Evolutionary conservation across 495 filamentous ascomycete species (phyloP).

Genomic region (Bacidia rubella): DNA sequence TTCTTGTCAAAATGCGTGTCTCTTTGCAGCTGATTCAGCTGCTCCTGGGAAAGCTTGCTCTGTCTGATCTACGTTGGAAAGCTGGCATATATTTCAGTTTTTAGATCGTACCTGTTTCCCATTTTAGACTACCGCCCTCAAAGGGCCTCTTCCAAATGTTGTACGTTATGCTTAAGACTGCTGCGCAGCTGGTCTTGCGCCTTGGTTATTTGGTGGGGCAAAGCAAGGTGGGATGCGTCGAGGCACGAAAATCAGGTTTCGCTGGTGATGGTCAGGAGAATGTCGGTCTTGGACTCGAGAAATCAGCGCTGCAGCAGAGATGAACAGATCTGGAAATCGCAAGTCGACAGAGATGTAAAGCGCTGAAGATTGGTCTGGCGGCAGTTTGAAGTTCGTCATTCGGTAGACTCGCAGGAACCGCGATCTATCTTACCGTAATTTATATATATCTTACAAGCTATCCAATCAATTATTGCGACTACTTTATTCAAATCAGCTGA

Average conservation of each 20-base stretch:
- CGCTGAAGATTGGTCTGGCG: too few relatives aligned
- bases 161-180: too few relatives aligned
- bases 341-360: too few relatives aligned
- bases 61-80: constrained; percentile 38
- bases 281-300: background rate
- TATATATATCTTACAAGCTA: background rate
- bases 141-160: constrained; percentile 1
- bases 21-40: constrained; percentile 87
- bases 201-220: background rate
- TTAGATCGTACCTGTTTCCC: constrained; percentile 3
- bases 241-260: background rate
- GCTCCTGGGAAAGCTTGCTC: constrained; percentile 88
- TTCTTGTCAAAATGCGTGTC: constrained; percentile 99
- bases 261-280: background rate
- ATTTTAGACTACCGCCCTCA: background rate
- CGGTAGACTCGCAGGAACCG: too few relatives aligned
- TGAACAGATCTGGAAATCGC: too few relatives aligned
- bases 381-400: too few relatives aligned
- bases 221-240: background rate
- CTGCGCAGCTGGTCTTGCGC: background rate
- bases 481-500: background rate
- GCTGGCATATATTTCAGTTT: background rate
- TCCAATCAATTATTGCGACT: background rate
- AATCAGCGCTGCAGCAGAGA: too few relatives aligned
- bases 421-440: background rate